Conservation (phyloP, 139 green algal species). For the Eudorina sp. region DNA sequence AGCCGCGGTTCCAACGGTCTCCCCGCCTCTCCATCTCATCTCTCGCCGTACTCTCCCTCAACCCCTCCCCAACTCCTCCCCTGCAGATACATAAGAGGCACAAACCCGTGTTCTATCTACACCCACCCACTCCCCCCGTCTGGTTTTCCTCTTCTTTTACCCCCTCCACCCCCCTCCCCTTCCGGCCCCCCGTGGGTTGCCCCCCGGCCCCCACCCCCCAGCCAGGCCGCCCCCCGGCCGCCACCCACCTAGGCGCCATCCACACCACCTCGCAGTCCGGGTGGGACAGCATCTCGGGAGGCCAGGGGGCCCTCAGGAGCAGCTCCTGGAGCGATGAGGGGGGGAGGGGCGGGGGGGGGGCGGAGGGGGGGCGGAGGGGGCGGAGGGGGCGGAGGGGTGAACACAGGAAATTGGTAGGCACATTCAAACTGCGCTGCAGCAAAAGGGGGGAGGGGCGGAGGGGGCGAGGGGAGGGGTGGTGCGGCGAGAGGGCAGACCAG, state of each 20-base stretch:
- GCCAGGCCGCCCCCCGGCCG: background rate
- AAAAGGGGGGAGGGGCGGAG: no score
- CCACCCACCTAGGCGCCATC: constrained; percentile 22
- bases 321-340: background rate
- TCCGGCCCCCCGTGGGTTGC: background rate
- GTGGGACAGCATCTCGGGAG: background rate
- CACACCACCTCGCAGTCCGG: constrained; percentile 27
- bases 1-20: no score
- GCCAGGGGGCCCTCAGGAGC: background rate
- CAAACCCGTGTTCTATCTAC: no score
- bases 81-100: no score
- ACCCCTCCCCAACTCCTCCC: no score
- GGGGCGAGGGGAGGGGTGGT: background rate
- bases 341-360: background rate
- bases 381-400: background rate
- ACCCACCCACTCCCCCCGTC: no score
- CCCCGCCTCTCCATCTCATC: no score
- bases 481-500: no score
- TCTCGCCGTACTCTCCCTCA: no score
- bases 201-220: background rate
- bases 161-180: background rate
- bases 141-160: background rate
- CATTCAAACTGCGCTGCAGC: no score
- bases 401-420: no score
- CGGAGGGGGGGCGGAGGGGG: background rate